Percentiles rank a stretch among this genome's conserved stretches.
These are phyloP conservation scores for Eucalyptus albens DNA, from an alignment of 345 rosid genomes.

Conservation along the genomic window DNA sequence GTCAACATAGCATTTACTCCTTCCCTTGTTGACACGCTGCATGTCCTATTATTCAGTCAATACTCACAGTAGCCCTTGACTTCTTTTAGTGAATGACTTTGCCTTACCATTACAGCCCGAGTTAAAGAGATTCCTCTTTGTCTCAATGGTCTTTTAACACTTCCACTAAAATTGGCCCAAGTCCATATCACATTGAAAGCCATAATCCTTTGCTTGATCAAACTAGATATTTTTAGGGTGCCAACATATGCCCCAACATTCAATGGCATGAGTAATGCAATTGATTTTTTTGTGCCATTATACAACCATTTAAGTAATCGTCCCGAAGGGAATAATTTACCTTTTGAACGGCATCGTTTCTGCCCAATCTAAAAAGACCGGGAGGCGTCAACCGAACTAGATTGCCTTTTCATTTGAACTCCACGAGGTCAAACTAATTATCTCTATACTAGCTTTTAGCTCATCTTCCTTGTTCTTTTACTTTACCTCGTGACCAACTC, in stretches of 20 bases:
- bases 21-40: no score
- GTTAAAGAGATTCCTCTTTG: not conserved
- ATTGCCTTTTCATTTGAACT: not conserved
- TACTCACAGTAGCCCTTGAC: no score
- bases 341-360: no score
- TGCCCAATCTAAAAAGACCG: no score
- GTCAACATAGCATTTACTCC: no score
- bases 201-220: not conserved
- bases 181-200: not conserved
- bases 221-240: not conserved
- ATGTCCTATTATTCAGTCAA: no score
- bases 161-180: no score
- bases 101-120: no score
- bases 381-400: not conserved
- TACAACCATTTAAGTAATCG: not conserved
- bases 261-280: not conserved
- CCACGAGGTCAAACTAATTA: not conserved
- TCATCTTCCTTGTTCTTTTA: not conserved
- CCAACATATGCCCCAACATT: not conserved
- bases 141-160: not conserved
- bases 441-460: not conserved
- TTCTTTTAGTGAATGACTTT: no score
- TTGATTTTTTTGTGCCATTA: not conserved
- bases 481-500: not conserved
- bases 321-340: not conserved